Evolutionary conservation across 768 basidiomycete species (phyloP).

Genomic region (Boletales sp.): DNA sequence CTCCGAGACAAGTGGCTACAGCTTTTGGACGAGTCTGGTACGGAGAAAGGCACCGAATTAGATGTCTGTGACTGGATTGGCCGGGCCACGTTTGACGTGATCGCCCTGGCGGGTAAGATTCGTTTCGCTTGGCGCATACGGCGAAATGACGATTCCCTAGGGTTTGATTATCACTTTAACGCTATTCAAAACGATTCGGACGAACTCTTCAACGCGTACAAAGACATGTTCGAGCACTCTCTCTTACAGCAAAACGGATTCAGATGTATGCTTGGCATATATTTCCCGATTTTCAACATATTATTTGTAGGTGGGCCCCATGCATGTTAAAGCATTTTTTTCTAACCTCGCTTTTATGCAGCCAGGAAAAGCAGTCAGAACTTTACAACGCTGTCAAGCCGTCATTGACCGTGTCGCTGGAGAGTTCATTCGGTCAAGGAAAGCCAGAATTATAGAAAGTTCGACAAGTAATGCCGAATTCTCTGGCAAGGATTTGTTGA

Average conservation of each 20-base stretch:
- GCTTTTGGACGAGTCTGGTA: conserved; percentile 34
- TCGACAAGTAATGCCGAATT: conserved; percentile 49
- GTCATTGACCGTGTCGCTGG: too few relatives aligned
- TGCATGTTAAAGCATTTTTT: not conserved
- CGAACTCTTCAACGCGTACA: conserved; percentile 74
- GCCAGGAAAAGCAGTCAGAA: conserved; percentile 52
- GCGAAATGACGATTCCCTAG: too few relatives aligned
- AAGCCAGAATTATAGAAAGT: conserved; percentile 59
- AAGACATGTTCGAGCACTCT: conserved; percentile 78
- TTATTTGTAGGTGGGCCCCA: conserved; percentile 49
- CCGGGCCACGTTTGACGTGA: conserved; percentile 85
- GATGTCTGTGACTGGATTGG: conserved; percentile 83
- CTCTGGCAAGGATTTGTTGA: conserved; percentile 72
- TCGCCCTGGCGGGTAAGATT: conserved; percentile 77
- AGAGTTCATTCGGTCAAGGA: conserved; percentile 84
- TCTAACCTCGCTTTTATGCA: conserved; percentile 23
- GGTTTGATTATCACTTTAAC: conserved; percentile 82
- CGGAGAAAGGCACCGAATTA: conserved; percentile 35
- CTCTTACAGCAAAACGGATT: conserved; percentile 52
- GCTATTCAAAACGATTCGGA: conserved; percentile 78
- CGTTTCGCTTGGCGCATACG: too few relatives aligned
- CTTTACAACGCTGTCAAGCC: conserved; percentile 52
- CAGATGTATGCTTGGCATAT: conserved; percentile 48
- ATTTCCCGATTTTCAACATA: conserved; percentile 51
- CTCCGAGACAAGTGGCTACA: conserved; percentile 59